phyloP scores from a whole-genome alignment of 2,329 filamentous ascomycete genomes.

The Tolypocladium pustulatum region DNA sequence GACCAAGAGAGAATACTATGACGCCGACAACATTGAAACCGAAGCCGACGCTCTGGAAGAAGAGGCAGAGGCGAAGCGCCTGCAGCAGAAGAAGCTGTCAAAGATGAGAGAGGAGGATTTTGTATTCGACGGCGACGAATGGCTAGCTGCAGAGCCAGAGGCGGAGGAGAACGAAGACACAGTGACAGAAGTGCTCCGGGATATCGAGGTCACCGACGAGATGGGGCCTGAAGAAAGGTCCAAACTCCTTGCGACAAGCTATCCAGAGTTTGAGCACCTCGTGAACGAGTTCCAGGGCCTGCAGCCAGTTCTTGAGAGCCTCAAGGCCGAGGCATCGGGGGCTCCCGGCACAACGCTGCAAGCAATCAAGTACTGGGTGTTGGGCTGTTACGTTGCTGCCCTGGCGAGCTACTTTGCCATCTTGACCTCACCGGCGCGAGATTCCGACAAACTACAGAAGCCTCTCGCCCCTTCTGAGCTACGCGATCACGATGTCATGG shows the following conservation, averaged over 20 bases:
- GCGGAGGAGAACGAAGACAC: constrained; percentile 44
- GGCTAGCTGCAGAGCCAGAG: constrained; percentile 51
- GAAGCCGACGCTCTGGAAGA: constrained; percentile 72
- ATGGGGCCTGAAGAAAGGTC: constrained; percentile 67
- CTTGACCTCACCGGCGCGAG: constrained; percentile 67
- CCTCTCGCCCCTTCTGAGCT: constrained; percentile 68
- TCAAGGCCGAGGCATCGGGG: constrained; percentile 47
- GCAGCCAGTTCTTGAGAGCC: constrained; percentile 50
- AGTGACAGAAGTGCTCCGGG: constrained; percentile 80
- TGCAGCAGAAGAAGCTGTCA: constrained; percentile 85
- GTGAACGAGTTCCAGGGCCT: constrained; percentile 70
- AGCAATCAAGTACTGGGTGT: constrained; percentile 64
- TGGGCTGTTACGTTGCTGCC: constrained; percentile 77
- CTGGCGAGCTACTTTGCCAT: constrained; percentile 92
- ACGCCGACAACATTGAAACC: constrained; percentile 64
- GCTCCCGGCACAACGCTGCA: constrained; percentile 43
- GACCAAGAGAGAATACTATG: constrained; percentile 84
- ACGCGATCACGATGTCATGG: constrained; percentile 86
- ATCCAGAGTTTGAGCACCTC: constrained; percentile 86
- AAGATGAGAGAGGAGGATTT: constrained; percentile 90
- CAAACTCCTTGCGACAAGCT: constrained; percentile 66
- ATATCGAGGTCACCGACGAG: constrained; percentile 69
- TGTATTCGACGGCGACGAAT: constrained; percentile 82
- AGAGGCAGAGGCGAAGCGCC: constrained; percentile 75
- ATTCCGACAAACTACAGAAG: constrained; percentile 39